These are phyloP conservation scores for Salix exigua DNA, from an alignment of 345 rosid genomes.

Conservation along the genomic window DNA sequence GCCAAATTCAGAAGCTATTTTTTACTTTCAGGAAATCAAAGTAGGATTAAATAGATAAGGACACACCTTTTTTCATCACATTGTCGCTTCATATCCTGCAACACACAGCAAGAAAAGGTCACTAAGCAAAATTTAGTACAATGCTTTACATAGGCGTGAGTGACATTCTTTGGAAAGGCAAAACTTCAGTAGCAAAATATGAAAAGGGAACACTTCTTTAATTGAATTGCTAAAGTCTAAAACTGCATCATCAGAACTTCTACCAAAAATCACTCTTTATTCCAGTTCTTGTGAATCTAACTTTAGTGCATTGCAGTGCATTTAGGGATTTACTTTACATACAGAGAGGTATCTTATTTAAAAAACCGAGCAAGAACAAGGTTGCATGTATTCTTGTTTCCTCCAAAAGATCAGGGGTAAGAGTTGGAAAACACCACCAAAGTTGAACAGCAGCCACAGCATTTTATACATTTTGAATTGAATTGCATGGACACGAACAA, in stretches of 20 bases:
- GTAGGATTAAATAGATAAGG: constrained; percentile 7
- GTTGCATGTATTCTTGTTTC: background rate
- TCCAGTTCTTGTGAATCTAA: too few species aligned
- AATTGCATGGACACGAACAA: background rate
- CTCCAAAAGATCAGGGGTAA: background rate
- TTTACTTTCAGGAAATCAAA: constrained; percentile 12
- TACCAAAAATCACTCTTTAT: background rate
- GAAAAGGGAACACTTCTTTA: background rate
- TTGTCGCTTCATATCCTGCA: constrained; percentile 98
- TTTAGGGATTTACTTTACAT: background rate
- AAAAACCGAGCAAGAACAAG: background rate
- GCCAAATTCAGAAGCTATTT: constrained; percentile 21
- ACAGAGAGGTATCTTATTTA: background rate
- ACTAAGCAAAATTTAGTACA: constrained; percentile 12
- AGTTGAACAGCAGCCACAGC: background rate
- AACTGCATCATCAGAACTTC: too few species aligned
- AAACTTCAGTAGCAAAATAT: background rate
- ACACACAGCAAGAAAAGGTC: constrained; percentile 14
- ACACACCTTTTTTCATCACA: constrained; percentile 90
- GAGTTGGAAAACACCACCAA: background rate
- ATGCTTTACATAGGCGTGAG: background rate
- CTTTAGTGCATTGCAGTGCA: background rate
- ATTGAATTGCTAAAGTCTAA: background rate
- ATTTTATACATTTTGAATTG: background rate
- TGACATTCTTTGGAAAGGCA: background rate